Percentiles rank a stretch among this genome's conserved stretches.
Conservation (phyloP, 2,329 filamentous ascomycete species). For the Fusarium dimerum region DNA sequence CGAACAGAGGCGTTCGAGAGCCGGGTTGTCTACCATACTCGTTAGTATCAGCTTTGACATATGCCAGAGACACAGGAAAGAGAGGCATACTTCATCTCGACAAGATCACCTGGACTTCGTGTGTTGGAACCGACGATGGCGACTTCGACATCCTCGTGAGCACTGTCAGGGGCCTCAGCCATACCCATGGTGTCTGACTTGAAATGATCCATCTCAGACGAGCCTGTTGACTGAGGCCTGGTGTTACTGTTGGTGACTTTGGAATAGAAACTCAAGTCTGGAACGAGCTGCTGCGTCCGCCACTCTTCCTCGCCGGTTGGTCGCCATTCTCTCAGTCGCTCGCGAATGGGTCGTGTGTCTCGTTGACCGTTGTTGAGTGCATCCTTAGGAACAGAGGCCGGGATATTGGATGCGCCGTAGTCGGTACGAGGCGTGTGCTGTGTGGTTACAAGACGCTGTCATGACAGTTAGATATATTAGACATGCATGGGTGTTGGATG, state of each 20-base stretch:
- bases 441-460: slow-evolving; percentile 14
- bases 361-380: background rate
- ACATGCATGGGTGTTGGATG: background rate
- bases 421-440: slow-evolving; percentile 3
- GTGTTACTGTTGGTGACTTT: slow-evolving; percentile 34
- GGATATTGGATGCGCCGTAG: slow-evolving; percentile 16
- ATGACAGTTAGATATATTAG: slow-evolving; percentile 4
- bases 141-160: slow-evolving; percentile 31
- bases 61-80: background rate
- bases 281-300: slow-evolving; percentile 9
- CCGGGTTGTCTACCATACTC: slow-evolving; percentile 27
- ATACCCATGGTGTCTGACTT: slow-evolving; percentile 22
- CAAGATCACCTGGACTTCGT: slow-evolving; percentile 48
- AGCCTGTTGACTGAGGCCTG: slow-evolving; percentile 36
- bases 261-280: slow-evolving; percentile 28
- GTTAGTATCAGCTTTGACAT: slow-evolving; percentile 8
- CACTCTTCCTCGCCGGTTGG: slow-evolving; percentile 1
- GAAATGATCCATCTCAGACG: slow-evolving; percentile 34
- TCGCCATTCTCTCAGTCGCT: slow-evolving; percentile 24
- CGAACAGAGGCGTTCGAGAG: slow-evolving; percentile 50
- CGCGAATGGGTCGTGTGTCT: slow-evolving; percentile 20
- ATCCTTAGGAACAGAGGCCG: slow-evolving; percentile 12
- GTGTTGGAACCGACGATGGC: slow-evolving; percentile 28
- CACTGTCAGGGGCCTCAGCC: slow-evolving; percentile 27
- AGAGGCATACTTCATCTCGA: slow-evolving; percentile 46